Evolutionary conservation across 768 basidiomycete genomes (phyloP).

Genomic region (Boletellus sp.): DNA sequence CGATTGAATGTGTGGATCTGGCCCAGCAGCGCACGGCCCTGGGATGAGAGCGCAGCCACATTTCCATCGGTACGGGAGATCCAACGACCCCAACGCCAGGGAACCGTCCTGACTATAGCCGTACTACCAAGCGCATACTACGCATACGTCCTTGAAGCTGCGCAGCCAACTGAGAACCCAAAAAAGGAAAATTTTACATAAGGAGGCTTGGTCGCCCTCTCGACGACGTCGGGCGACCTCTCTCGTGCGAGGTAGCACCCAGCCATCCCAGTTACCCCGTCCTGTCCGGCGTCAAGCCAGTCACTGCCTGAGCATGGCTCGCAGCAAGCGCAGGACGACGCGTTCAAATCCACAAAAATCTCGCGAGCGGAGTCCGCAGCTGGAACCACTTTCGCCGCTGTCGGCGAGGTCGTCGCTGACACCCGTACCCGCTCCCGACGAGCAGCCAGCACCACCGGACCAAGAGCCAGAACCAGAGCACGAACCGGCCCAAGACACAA

Average conservation of each 20-base stretch:
- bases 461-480: slow-evolving; percentile 16
- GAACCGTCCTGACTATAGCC: no score
- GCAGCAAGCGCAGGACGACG: slow-evolving; percentile 41
- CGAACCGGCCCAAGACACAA: slow-evolving; percentile 11
- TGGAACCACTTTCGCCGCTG: slow-evolving; percentile 30
- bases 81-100: no score
- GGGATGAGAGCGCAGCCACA: no score
- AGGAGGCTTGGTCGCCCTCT: slow-evolving; percentile 7
- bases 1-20: no score
- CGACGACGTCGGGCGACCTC: slow-evolving; percentile 10
- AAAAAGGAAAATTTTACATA: slow-evolving; percentile 28
- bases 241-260: slow-evolving; percentile 4
- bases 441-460: slow-evolving; percentile 10
- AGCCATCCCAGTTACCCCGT: slow-evolving; percentile 4
- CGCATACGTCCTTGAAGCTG: neutral
- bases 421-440: slow-evolving; percentile 23
- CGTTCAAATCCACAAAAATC: slow-evolving; percentile 37
- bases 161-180: neutral
- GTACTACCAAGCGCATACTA: no score
- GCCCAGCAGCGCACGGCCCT: no score
- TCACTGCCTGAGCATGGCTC: slow-evolving; percentile 37
- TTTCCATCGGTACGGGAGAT: no score
- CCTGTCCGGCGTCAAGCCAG: slow-evolving; percentile 6
- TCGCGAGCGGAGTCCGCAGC: slow-evolving; percentile 31
- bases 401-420: slow-evolving; percentile 30